Percentiles rank a stretch among this genome's conserved stretches.
phyloP scores from a whole-genome alignment of 1,284 basidiomycete genomes.

The Puccinia triticina region DNA sequence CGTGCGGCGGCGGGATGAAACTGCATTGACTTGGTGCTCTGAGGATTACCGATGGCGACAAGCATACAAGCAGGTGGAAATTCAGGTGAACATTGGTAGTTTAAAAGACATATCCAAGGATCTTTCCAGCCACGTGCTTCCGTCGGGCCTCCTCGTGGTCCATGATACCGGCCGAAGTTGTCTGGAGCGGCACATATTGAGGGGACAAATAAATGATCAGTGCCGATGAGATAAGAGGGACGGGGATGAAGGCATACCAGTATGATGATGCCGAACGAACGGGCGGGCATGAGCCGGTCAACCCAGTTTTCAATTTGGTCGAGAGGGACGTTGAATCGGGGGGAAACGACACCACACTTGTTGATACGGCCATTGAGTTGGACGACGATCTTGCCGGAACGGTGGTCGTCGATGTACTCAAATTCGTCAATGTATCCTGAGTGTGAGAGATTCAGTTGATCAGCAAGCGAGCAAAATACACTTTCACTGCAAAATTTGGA shows the following conservation, averaged over 20 bases:
- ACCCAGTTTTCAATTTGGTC: constrained; percentile 86
- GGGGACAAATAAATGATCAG: background rate
- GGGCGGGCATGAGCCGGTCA: constrained; percentile 58
- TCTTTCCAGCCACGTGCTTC: constrained; percentile 93
- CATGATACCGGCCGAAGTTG: constrained; percentile 96
- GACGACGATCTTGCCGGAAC: constrained; percentile 96
- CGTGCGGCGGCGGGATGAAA: too few species aligned
- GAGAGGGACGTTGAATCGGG: constrained; percentile 94
- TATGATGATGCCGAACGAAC: constrained; percentile 54
- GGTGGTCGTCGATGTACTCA: constrained; percentile 99
- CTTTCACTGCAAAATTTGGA: constrained; percentile 47
- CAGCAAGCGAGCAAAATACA: constrained; percentile 37
- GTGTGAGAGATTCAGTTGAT: background rate
- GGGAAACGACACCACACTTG: constrained; percentile 96
- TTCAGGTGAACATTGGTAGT: background rate
- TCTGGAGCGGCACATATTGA: constrained; percentile 63
- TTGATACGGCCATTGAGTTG: constrained; percentile 98
- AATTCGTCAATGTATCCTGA: constrained; percentile 98
- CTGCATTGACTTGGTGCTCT: too few species aligned
- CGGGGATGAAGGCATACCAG: constrained; percentile 76
- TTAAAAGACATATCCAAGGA: constrained; percentile 58
- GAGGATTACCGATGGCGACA: too few species aligned
- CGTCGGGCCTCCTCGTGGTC: constrained; percentile 99
- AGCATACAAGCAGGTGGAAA: too few species aligned
- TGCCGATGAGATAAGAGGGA: constrained; percentile 62